phyloP scores from a whole-genome alignment of 2,329 filamentous ascomycete genomes.

The Pezicula radicicola region DNA sequence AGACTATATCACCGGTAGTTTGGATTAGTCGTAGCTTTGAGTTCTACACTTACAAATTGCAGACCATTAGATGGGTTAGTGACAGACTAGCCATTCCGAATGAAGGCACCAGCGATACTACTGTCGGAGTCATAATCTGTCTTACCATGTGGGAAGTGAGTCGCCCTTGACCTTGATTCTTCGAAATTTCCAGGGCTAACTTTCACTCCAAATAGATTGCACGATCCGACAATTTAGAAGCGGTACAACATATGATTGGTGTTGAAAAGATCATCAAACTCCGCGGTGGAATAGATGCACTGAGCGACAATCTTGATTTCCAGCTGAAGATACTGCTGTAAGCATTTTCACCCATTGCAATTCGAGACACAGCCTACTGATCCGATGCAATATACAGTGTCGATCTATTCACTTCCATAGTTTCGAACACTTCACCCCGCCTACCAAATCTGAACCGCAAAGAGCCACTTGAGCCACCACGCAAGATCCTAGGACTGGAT shows the following conservation, averaged over 20 bases:
- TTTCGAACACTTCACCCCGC: background rate
- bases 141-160: constrained; percentile 8
- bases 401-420: background rate
- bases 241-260: background rate
- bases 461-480: background rate
- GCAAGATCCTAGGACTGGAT: background rate
- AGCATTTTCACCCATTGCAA: background rate
- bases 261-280: background rate
- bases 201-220: background rate
- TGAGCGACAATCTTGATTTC: background rate
- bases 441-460: background rate
- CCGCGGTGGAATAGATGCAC: background rate
- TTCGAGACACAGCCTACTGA: background rate
- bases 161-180: background rate
- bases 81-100: background rate
- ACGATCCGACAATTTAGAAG: background rate
- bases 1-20: background rate
- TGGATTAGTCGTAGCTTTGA: constrained; percentile 4
- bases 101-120: constrained; percentile 6
- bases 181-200: background rate
- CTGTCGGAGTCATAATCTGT: constrained; percentile 7
- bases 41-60: constrained; percentile 4
- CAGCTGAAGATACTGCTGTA: background rate
- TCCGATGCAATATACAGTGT: background rate
- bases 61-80: constrained; percentile 9